Conservation (phyloP, 1,139 yeast species). For the Chernovozyma aurita region DNA sequence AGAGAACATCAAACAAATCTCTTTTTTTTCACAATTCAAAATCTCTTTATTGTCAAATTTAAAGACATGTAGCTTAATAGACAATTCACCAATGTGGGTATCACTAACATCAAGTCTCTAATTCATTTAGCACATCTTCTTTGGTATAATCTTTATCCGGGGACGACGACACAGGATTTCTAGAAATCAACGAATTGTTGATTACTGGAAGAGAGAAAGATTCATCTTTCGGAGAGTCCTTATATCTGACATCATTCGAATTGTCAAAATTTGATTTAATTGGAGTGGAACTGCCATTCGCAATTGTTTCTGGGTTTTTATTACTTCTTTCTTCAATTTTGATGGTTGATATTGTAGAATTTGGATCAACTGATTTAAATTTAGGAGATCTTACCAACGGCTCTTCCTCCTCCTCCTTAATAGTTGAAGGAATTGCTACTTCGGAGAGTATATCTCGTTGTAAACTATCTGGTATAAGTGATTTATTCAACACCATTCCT, state of each 20-base stretch:
- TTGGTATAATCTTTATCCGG: background rate
- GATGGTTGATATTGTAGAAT: slow-evolving; percentile 6
- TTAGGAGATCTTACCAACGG: too few species aligned
- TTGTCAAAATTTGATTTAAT: background rate
- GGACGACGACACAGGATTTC: background rate
- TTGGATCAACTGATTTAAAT: too few species aligned
- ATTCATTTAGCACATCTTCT: background rate
- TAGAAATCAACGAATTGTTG: slow-evolving; percentile 13
- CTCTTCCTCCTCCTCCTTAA: background rate
- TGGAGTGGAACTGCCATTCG: slow-evolving; percentile 1
- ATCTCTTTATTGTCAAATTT: too few species aligned
- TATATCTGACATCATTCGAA: background rate
- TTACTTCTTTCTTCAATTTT: slow-evolving; percentile 6
- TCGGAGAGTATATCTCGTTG: too few species aligned
- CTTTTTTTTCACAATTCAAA: too few species aligned
- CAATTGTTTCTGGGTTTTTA: slow-evolving; percentile 5
- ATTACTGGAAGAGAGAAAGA: slow-evolving; percentile 31
- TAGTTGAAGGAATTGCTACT: too few species aligned
- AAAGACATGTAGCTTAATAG: too few species aligned
- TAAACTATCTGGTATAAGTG: too few species aligned
- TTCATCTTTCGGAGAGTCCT: slow-evolving; percentile 14
- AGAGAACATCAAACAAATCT: too few species aligned
- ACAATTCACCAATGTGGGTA: too few species aligned
- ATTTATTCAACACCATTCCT: too few species aligned
- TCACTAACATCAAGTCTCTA: too few species aligned